Base-by-base conservation (phyloP, 2,329 filamentous ascomycete species). In the Torrubiella hemipterigena region DNA sequence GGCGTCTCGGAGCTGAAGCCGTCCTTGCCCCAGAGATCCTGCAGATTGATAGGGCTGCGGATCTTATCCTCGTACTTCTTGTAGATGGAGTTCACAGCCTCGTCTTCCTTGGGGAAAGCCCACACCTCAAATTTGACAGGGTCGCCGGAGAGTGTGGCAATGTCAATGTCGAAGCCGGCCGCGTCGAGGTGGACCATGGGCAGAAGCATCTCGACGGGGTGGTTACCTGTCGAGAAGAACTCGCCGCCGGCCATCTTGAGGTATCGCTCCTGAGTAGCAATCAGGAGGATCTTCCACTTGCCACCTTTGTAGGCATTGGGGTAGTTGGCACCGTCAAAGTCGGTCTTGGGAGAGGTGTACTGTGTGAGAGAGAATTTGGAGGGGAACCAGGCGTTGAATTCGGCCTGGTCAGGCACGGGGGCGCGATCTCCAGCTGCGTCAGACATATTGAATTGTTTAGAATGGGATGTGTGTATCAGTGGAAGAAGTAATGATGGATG, bases 51-150 rank as follows among this genome's bases (percentile, higher is more conserved):
- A 2, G 40, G 40, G 17, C 15, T 35, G 32, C 40, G 40, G 6
- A 42, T 30, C 29, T 41, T 42, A 4, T 38, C 13, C 30, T 35
- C 33, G 37, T 40, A 41, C 29, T 40, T 40, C 8, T 47, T 39
- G 22, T 48, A 48, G 18, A 50, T 36, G 12, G 42, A 32, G 32
- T 44, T 41, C 9, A 40, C 39, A 4, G 33, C 37, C 26, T 42
- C 33, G 30, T 44, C 43, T 35, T 42, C 43, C 35, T 38, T 37
- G 26, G 38, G 46, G 35, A 45, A 47, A 4, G 41, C 41, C 41
- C 41, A 42, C 37, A 42, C 39, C 27, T 42, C 41, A 14, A 42
- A 33, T 34, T 42, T 42, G 37, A 42, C 41, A 13, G 41, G 41
- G 18, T 40, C 39, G 26, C 41, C 41, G 2, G 39, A 38, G 13